phyloP scores from a whole-genome alignment of 192 early-diverging fungal species.

The Dimargaris cristalligena region DNA sequence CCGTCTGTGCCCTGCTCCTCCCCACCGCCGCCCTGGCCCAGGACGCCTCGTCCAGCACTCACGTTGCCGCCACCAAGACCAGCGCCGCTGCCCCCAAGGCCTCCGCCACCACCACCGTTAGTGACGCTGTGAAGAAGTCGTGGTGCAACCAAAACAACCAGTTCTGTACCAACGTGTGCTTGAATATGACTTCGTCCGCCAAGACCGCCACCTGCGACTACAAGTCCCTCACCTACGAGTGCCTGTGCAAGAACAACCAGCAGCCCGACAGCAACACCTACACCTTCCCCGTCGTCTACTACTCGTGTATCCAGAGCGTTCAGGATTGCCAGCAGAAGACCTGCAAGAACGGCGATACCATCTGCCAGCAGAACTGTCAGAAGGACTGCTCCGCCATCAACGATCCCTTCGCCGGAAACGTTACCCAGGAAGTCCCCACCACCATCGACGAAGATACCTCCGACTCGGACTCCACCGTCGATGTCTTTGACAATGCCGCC shows the following conservation, averaged over 20 bases:
- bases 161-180: constrained; percentile 32
- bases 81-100: background rate
- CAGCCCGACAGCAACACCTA: constrained; percentile 27
- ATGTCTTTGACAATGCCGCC: constrained; percentile 12
- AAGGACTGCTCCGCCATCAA: constrained; percentile 31
- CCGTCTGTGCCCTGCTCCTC: background rate
- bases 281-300: constrained; percentile 33
- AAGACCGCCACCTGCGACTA: constrained; percentile 28
- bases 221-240: constrained; percentile 23
- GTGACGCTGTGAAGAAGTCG: constrained; percentile 23
- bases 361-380: constrained; percentile 32
- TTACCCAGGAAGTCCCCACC: constrained; percentile 20
- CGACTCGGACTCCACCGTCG: constrained; percentile 14
- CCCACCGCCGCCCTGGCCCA: background rate
- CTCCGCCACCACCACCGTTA: constrained; percentile 15
- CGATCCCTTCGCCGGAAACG: constrained; percentile 23
- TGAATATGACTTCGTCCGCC: constrained; percentile 29
- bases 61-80: background rate
- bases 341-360: constrained; percentile 30
- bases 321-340: constrained; percentile 27
- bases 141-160: constrained; percentile 33
- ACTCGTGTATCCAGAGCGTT: constrained; percentile 27
- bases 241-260: constrained; percentile 30
- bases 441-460: constrained; percentile 16
- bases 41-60: background rate